Evolutionary conservation across 208 protist species (phyloP).

Genomic region (Acanthamoeba divionensis): DNA sequence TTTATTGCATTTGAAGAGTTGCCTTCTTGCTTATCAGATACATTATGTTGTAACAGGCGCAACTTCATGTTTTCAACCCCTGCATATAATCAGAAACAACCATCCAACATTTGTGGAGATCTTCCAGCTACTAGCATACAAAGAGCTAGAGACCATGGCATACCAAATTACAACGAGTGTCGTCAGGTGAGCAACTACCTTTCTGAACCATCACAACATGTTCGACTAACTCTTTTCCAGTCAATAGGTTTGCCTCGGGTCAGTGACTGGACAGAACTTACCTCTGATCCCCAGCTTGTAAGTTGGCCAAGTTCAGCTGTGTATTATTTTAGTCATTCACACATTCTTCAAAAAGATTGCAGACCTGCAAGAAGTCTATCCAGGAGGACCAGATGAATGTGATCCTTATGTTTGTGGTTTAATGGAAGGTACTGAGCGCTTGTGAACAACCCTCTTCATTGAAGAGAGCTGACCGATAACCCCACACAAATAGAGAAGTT

Average conservation of each 20-base stretch:
- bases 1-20: neutral
- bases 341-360: too few species aligned
- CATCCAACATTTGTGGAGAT: too few species aligned
- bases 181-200: neutral
- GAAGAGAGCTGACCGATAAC: too few species aligned
- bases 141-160: neutral
- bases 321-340: too few species aligned
- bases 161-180: neutral
- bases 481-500: too few species aligned
- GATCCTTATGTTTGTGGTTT: constrained; percentile 50
- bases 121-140: constrained; percentile 36
- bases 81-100: constrained; percentile 4
- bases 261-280: too few species aligned
- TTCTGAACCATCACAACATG: neutral
- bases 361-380: constrained; percentile 21
- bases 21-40: too few species aligned
- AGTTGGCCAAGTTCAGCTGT: too few species aligned
- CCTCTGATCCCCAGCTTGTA: too few species aligned
- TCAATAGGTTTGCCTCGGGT: too few species aligned
- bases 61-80: constrained; percentile 50
- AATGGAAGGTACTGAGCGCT: neutral
- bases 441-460: too few species aligned
- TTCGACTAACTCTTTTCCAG: neutral
- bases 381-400: neutral
- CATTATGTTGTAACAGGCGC: too few species aligned